Conservation (phyloP, 305 asterid species). For the Fraxinus floribunda region DNA sequence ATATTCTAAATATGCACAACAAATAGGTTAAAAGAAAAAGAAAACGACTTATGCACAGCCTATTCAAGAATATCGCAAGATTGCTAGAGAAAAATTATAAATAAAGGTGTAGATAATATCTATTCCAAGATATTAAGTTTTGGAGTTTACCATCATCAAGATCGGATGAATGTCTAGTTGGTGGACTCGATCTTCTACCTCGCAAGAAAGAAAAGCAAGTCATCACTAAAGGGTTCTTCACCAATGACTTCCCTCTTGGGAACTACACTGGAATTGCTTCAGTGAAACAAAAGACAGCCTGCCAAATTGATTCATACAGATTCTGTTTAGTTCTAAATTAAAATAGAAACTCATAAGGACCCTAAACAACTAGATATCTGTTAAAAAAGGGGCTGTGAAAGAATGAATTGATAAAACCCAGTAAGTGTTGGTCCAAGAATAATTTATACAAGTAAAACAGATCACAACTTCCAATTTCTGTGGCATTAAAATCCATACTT, state of each 20-base stretch:
- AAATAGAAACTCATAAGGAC: slow-evolving; percentile 11
- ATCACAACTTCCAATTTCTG: not conserved
- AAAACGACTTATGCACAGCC: not conserved
- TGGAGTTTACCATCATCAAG: slow-evolving; percentile 46
- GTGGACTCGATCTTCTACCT: slow-evolving; percentile 22
- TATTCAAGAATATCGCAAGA: not conserved
- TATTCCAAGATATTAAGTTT: not conserved
- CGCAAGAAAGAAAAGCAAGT: slow-evolving; percentile 48
- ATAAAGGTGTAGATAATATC: not conserved
- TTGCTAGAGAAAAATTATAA: not conserved
- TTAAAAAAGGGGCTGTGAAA: not conserved
- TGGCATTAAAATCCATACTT: not conserved
- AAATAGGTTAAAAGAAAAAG: not conserved
- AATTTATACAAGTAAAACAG: not conserved
- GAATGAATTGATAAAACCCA: not conserved
- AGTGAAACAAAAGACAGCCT: slow-evolving; percentile 20
- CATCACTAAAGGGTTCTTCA: slow-evolving; percentile 47
- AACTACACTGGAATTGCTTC: slow-evolving; percentile 17
- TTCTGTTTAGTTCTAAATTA: not conserved
- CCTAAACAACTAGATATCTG: not conserved
- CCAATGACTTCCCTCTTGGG: slow-evolving; percentile 12
- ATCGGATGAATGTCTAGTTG: slow-evolving; percentile 26
- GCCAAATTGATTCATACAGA: slow-evolving; percentile 14
- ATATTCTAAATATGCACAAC: not conserved
- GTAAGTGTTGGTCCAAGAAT: not conserved